These are phyloP conservation scores for Epichloe hybrida DNA, from an alignment of 2,329 filamentous ascomycete species.

Conservation along the genomic window DNA sequence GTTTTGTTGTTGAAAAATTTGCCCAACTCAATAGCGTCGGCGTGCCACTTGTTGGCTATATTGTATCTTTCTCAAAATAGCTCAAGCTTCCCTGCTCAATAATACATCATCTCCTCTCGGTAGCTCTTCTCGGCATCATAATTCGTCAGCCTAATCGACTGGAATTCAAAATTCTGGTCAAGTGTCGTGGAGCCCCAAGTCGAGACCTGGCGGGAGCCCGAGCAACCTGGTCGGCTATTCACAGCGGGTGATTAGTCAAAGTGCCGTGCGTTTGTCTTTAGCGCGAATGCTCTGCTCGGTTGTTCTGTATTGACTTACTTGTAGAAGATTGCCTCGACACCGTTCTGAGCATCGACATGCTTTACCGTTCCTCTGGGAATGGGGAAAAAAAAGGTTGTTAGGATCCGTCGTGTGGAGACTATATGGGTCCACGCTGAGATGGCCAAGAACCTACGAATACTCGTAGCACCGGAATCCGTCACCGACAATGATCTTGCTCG, in stretches of 20 bases:
- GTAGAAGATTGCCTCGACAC: neutral
- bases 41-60: too few species aligned
- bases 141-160: neutral
- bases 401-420: neutral
- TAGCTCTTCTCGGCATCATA: too few species aligned
- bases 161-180: neutral
- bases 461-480: neutral
- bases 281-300: neutral
- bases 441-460: neutral
- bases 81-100: too few species aligned
- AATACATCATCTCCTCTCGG: too few species aligned
- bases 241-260: neutral
- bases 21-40: too few species aligned
- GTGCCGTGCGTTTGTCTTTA: neutral
- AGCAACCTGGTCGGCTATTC: neutral
- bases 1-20: too few species aligned
- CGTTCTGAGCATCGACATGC: neutral
- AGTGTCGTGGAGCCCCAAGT: neutral
- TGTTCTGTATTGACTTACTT: neutral
- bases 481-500: neutral
- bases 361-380: neutral
- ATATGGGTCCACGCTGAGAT: too few species aligned
- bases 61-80: too few species aligned
- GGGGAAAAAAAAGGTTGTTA: too few species aligned
- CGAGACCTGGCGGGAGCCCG: neutral